A percentile compares a stretch with the other conserved stretches of the same genome.
Conservation (phyloP, 2,329 filamentous ascomycete species). For the Cercospora sp. region DNA sequence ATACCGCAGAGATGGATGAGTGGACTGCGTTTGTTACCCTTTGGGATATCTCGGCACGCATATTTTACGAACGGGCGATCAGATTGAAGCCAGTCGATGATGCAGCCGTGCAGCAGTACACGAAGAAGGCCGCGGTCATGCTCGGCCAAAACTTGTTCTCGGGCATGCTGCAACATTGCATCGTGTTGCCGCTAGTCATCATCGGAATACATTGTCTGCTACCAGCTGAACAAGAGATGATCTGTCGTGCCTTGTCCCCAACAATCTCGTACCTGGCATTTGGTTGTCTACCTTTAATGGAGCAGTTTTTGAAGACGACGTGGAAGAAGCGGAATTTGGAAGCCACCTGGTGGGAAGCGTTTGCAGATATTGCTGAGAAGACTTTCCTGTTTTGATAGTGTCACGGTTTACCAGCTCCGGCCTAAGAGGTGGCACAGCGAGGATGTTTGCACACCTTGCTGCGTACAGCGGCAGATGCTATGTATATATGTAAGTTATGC, state of each 20-base stretch:
- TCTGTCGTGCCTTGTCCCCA: constrained; percentile 15
- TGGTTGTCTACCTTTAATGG: constrained; percentile 20
- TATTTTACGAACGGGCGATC: constrained; percentile 18
- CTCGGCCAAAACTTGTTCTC: not conserved
- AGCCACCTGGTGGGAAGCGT: constrained; percentile 22
- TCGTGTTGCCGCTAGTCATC: constrained; percentile 20
- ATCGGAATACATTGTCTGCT: constrained; percentile 21
- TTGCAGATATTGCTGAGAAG: constrained; percentile 20
- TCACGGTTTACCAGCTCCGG: not conserved
- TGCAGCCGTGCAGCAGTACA: constrained; percentile 15
- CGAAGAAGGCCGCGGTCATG: constrained; percentile 8
- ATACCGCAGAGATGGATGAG: not conserved
- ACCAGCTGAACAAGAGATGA: constrained; percentile 10
- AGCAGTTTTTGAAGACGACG: constrained; percentile 16
- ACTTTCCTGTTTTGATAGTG: constrained; percentile 21
- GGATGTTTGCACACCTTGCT: not conserved
- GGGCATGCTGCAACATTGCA: constrained; percentile 23
- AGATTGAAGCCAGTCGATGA: constrained; percentile 10
- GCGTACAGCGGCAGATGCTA: not conserved
- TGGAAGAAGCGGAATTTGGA: constrained; percentile 17
- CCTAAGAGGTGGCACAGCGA: not conserved
- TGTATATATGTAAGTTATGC: not conserved
- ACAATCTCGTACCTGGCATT: constrained; percentile 21
- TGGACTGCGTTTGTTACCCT: constrained; percentile 13
- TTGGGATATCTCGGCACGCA: constrained; percentile 15